Evolutionary conservation across 106 monocot species (phyloP).

Genomic region (Alisma plantagoaquatica): DNA sequence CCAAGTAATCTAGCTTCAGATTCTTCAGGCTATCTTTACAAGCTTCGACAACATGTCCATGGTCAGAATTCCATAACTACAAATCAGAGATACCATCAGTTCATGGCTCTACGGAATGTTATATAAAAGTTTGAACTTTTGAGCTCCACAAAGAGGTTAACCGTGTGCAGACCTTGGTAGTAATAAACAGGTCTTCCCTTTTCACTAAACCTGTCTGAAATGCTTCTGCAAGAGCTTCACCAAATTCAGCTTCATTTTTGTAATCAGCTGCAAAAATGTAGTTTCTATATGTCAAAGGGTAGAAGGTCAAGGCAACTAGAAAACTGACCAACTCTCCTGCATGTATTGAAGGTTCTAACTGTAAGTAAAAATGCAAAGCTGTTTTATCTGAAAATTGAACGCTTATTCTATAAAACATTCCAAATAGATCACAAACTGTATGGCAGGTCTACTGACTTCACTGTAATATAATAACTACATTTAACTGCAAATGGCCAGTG

Average conservation of each 20-base stretch:
- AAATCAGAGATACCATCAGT: background rate
- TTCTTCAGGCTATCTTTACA: constrained; percentile 96
- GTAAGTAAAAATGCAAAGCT: too few relatives aligned
- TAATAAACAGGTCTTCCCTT: constrained; percentile 91
- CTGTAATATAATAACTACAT: too few relatives aligned
- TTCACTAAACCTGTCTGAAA: constrained; percentile 75
- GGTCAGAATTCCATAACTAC: constrained; percentile 96
- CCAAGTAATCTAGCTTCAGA: constrained; percentile 82
- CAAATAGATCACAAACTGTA: too few relatives aligned
- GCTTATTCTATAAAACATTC: too few relatives aligned
- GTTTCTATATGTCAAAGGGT: too few relatives aligned
- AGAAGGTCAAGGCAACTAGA: too few relatives aligned
- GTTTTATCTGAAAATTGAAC: too few relatives aligned
- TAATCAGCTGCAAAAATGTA: constrained; percentile 83
- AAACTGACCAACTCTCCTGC: background rate
- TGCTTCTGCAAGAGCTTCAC: constrained; percentile 79
- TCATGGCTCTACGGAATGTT: background rate
- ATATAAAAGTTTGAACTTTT: background rate
- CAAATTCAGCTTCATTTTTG: constrained; percentile 87
- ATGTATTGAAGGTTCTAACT: background rate
- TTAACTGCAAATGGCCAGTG: too few relatives aligned
- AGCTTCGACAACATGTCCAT: constrained; percentile 88
- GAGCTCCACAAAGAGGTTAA: too few relatives aligned
- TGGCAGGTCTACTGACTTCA: too few relatives aligned
- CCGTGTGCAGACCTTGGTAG: constrained; percentile 86